Conservation (phyloP, 257 asterid genomes). For the Echium plantagineum region DNA sequence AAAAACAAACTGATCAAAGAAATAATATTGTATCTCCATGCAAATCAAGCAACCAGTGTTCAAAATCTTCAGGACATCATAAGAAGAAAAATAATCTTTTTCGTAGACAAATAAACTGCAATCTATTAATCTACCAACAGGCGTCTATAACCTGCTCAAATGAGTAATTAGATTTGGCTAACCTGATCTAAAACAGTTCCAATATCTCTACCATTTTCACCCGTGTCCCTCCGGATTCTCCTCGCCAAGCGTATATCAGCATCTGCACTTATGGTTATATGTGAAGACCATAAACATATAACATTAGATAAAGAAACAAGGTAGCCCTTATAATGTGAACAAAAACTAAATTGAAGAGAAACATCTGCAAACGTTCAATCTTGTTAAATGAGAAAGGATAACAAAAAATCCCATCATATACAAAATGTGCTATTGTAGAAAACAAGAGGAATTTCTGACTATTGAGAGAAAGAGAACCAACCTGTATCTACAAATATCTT, state of each 20-base stretch:
- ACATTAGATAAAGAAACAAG: conserved; percentile 3
- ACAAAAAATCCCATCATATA: background rate
- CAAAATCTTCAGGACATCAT: too few species aligned
- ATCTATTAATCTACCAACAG: too few species aligned
- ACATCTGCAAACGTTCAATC: too few species aligned
- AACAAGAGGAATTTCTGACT: background rate
- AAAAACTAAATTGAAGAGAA: too few species aligned
- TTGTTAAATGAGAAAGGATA: too few species aligned
- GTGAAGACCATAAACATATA: conserved; percentile 25
- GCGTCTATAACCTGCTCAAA: background rate
- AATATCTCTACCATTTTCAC: conserved; percentile 85
- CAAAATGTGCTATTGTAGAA: background rate
- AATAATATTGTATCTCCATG: too few species aligned
- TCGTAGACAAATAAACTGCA: too few species aligned
- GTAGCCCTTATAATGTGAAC: conserved; percentile 25
- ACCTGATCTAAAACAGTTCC: conserved; percentile 92
- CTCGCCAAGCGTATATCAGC: conserved; percentile 97
- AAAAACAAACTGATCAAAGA: background rate
- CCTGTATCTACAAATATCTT: conserved; percentile 99
- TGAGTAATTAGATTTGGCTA: conserved; percentile 12
- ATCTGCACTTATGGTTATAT: conserved; percentile 47
- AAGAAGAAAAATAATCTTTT: too few species aligned
- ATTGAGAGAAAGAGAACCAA: conserved; percentile 24
- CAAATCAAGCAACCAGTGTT: too few species aligned
- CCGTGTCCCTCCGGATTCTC: conserved; percentile 95